Evolutionary conservation across 495 filamentous ascomycete genomes (phyloP), one percentile per base, ranked within the genome.

Genomic region (Haplographium delicatum): DNA sequence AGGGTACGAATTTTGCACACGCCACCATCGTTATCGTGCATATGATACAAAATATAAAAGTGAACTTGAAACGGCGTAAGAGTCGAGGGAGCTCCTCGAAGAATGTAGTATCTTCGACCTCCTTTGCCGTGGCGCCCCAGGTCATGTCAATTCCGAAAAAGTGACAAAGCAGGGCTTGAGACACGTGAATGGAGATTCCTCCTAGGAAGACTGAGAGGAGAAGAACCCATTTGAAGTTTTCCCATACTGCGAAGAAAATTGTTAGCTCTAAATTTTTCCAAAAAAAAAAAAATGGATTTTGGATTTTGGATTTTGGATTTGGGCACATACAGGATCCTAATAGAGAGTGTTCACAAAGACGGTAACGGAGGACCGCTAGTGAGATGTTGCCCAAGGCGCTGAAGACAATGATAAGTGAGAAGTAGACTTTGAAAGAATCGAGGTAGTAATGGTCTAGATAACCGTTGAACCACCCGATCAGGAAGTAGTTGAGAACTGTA

Each of bases 141-240:
- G 64, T 62, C 72, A 84, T 83, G 60, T 80, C 70, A 60, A 84
- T 73, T 62, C 70, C 66, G 61, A 83, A 78, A 60, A 82, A 74
- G 54, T 85, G 81, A 51, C 69, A 75, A 18, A 81, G 57, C 27
- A 85, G 68, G 4, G 81, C 79, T 48, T 80, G 75, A 18, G 75
- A 72, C 20, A 83, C 64, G 62, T 85, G 81, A n/a, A 81, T 63
- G 5, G 79, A 81, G 33, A 84, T 66, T n/a, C 81, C 81, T 35
- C 81, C 80, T 23, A 85, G 70, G 66, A 83, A 84, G 58, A 83
- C 68, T 40, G 69, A 69, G 53, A 83, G 72, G 56, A 85, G 68
- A 33, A 76, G 79, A 18, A 75, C 67, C 79, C 80, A 85, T 61
- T 81, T 85, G 56, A 83, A 65, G 46, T 82, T 82, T 53, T 79